A percentile compares a stretch with the other conserved stretches of the same genome.
phyloP scores from a whole-genome alignment of 768 basidiomycete species.

The Cantharellus cinnabarinus region DNA sequence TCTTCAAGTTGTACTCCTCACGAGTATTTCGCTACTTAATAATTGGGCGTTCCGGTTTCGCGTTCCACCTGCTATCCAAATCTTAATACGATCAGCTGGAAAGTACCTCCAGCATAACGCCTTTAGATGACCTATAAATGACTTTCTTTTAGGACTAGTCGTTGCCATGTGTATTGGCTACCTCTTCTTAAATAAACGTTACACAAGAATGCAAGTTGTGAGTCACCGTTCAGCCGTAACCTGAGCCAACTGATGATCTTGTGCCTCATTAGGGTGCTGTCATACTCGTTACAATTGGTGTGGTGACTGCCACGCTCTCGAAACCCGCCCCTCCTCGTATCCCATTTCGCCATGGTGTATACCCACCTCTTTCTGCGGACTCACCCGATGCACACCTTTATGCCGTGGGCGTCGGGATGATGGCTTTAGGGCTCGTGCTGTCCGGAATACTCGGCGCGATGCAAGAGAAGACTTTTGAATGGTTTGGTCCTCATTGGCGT shows the following conservation, averaged over 20 bases:
- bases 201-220: constrained; percentile 42
- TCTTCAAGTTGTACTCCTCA: constrained; percentile 47
- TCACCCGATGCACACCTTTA: constrained; percentile 25
- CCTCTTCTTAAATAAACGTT: constrained; percentile 35
- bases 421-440: constrained; percentile 42
- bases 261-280: constrained; percentile 28
- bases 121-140: neutral
- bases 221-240: constrained; percentile 10
- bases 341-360: neutral
- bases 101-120: neutral
- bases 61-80: constrained; percentile 59
- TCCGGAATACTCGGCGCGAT: constrained; percentile 49
- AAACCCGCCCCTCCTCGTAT: constrained; percentile 20
- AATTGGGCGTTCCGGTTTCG: constrained; percentile 64
- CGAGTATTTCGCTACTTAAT: constrained; percentile 49
- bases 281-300: constrained; percentile 44
- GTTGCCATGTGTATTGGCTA: constrained; percentile 60
- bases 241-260: neutral
- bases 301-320: constrained; percentile 52
- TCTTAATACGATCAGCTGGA: constrained; percentile 76
- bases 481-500: constrained; percentile 61
- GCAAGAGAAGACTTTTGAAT: constrained; percentile 56
- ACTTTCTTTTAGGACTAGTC: constrained; percentile 31
- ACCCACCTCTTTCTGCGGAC: neutral
- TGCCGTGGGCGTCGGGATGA: constrained; percentile 44